Evolutionary conservation across 2,329 filamentous ascomycete genomes (phyloP), one percentile per base, ranked within the genome.

Genomic region (Grosmannia penicillata): DNA sequence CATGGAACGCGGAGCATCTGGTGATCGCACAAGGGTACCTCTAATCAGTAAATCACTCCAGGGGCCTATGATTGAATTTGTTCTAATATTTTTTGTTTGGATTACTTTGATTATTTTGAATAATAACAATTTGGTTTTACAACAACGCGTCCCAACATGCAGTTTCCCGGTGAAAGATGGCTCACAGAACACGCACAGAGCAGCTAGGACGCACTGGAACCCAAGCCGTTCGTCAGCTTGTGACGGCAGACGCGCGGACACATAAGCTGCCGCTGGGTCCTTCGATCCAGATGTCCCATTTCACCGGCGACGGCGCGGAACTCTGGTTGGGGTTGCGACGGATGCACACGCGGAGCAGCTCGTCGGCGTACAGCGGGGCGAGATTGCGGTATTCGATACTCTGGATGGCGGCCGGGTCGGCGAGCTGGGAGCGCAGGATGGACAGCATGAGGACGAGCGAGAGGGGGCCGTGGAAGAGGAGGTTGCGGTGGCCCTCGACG

Each of bases 401-500:
- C 33, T 58, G 53, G 18, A 89, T 58, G 15, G 51, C 48, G 34
- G 50, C 47, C 30, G 40, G 42, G 6, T 42, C 15, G 33, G 39
- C 40, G 41, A 52, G 25, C 31, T 48, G 43, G 13, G 48, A 58
- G 35, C 66, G 60, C 19, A 93, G 56, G 5, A 79, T 66, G 14
- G 75, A 71, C 26, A 93, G 65, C 65, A 95, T 76, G 6, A 96
- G 63, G 0, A 79, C 78, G 29, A 93, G 67, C 1, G 75, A 76
- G 38, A 98, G 62, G 1, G 91, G 89, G 0, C 91, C 91, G 51
- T 96, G 91, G 39, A 96, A 82, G 14, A 96, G 68, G 21, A 85
- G 63, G 43, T 77, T 72, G 6, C 68, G 68, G 54, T 93, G 78
- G 10, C 82, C 82, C 56, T 96, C 91, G 11, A 77, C 62, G 11